These are phyloP conservation scores for Taiozyma sp. DNA, from an alignment of 1,139 yeast species.

Conservation along the genomic window DNA sequence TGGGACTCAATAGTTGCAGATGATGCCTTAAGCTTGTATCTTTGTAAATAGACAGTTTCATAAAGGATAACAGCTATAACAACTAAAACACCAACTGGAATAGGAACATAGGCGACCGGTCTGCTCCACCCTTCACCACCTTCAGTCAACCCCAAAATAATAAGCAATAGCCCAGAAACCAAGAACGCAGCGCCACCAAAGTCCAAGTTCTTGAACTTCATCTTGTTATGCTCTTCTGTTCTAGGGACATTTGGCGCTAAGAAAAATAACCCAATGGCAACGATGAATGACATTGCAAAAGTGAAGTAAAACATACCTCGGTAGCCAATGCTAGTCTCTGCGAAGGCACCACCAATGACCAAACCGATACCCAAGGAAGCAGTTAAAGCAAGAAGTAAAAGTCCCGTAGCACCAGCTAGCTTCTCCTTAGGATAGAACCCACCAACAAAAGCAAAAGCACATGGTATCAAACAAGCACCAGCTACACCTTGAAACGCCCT, in stretches of 20 bases:
- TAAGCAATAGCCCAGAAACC: conserved; percentile 25
- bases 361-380: conserved; percentile 28
- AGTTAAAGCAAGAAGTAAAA: conserved; percentile 25
- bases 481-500: conserved; percentile 36
- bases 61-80: conserved; percentile 6
- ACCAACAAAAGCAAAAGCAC: conserved; percentile 28
- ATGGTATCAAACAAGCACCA: conserved; percentile 32
- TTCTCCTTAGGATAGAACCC: conserved; percentile 25
- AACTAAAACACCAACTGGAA: conserved; percentile 14
- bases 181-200: conserved; percentile 27
- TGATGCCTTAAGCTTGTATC: conserved; percentile 1
- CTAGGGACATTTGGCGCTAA: conserved; percentile 16
- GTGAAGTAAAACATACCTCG: conserved; percentile 28
- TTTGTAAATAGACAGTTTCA: conserved; percentile 15
- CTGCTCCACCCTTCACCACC: conserved; percentile 31
- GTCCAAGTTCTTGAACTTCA: conserved; percentile 24
- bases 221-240: conserved; percentile 12
- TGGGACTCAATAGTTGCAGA: neutral
- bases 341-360: conserved; percentile 34
- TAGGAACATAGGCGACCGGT: conserved; percentile 28
- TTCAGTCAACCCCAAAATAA: conserved; percentile 33
- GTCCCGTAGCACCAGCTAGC: conserved; percentile 24
- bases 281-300: conserved; percentile 21
- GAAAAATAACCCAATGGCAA: conserved; percentile 17
- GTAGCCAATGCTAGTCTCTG: conserved; percentile 28